Conservation (phyloP, 2,329 filamentous ascomycete genomes). For the Colletotrichum falcatum region DNA sequence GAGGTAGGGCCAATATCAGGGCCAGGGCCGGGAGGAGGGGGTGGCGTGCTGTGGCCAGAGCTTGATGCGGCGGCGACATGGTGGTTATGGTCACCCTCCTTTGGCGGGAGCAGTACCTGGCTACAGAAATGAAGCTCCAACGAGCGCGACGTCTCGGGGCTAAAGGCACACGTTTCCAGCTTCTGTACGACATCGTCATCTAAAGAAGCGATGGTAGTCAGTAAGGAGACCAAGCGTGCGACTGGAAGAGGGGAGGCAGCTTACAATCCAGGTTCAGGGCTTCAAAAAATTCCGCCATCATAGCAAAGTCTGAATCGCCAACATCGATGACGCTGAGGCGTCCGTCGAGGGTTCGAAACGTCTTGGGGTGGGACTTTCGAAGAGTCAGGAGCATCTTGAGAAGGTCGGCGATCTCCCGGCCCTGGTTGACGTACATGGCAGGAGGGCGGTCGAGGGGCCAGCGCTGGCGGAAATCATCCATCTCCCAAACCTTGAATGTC, state of each 20-base stretch:
- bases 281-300: constrained; percentile 65
- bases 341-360: constrained; percentile 58
- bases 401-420: constrained; percentile 68
- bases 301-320: constrained; percentile 53
- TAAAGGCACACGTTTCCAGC: constrained; percentile 43
- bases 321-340: constrained; percentile 61
- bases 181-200: constrained; percentile 47
- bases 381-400: constrained; percentile 73
- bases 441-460: constrained; percentile 73
- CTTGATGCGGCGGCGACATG: constrained; percentile 33
- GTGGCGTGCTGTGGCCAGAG: constrained; percentile 37
- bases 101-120: constrained; percentile 56
- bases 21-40: constrained; percentile 5
- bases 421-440: constrained; percentile 68
- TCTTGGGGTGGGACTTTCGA: constrained; percentile 69
- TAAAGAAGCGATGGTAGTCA: constrained; percentile 15
- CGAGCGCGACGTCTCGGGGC: constrained; percentile 57
- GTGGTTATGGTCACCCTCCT: constrained; percentile 35
- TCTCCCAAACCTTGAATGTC: constrained; percentile 77
- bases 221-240: background rate
- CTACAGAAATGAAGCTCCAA: constrained; percentile 64
- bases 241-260: constrained; percentile 45
- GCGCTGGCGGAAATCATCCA: constrained; percentile 67
- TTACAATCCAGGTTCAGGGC: constrained; percentile 68
- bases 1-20: background rate